Evolutionary conservation across 805 yeast species (phyloP).

Genomic region (Myxozyma udenii): DNA sequence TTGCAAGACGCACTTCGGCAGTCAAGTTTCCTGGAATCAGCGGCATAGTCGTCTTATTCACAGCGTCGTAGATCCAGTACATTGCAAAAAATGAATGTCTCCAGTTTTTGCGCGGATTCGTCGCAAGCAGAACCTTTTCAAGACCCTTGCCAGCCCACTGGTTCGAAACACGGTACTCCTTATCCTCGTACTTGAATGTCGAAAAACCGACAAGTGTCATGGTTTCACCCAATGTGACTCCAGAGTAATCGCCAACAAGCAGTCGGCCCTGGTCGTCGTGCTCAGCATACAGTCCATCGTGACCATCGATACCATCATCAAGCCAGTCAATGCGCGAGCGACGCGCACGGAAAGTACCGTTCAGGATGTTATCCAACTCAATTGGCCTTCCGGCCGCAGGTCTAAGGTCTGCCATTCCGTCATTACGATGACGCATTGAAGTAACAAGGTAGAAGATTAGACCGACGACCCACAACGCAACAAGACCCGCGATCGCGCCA

Average conservation of each 20-base stretch:
- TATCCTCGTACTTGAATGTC: slow-evolving; percentile 12
- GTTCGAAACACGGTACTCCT: slow-evolving; percentile 9
- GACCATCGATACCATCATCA: slow-evolving; percentile 28
- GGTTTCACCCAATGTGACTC: slow-evolving; percentile 13
- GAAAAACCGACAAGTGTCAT: slow-evolving; percentile 14
- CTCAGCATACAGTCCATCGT: slow-evolving; percentile 28
- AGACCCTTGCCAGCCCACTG: slow-evolving; percentile 26
- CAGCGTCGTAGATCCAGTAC: slow-evolving; percentile 61
- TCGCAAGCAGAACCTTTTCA: slow-evolving; percentile 50
- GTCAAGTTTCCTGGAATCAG: slow-evolving; percentile 32
- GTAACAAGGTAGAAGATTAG: slow-evolving; percentile 18
- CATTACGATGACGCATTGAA: slow-evolving; percentile 9
- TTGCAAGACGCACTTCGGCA: slow-evolving; percentile 50
- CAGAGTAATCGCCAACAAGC: slow-evolving; percentile 27
- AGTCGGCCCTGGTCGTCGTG: slow-evolving; percentile 15
- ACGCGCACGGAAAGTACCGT: slow-evolving; percentile 21
- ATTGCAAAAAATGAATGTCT: slow-evolving; percentile 64
- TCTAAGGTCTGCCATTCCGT: neutral
- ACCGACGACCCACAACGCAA: slow-evolving; percentile 20
- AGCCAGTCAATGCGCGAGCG: slow-evolving; percentile 20
- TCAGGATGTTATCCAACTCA: slow-evolving; percentile 12
- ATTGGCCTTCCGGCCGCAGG: slow-evolving; percentile 6
- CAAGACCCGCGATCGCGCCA: slow-evolving; percentile 15
- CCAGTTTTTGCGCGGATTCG: slow-evolving; percentile 54
- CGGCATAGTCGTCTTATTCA: slow-evolving; percentile 38